A percentile compares a stretch with the other conserved stretches of the same genome.
These are phyloP conservation scores for Magnaporthiopsis rhizophila DNA, from an alignment of 2,329 filamentous ascomycete species.

Conservation along the genomic window DNA sequence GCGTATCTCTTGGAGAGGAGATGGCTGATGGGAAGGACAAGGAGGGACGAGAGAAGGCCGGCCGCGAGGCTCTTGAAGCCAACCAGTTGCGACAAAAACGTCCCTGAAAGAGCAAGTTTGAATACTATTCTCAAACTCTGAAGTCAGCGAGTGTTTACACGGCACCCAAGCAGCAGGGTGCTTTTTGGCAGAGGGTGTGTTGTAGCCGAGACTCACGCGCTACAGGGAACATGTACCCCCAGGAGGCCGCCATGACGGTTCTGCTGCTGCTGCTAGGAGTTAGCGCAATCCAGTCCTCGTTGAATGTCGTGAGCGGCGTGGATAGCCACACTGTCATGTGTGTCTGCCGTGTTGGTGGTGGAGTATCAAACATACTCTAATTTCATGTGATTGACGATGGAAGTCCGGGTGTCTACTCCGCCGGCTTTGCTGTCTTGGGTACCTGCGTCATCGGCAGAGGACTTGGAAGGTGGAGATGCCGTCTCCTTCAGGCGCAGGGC, in stretches of 20 bases:
- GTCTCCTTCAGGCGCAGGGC: constrained; percentile 26
- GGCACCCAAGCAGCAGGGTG: not conserved
- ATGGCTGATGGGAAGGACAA: constrained; percentile 22
- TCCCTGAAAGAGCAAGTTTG: constrained; percentile 24
- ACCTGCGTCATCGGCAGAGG: constrained; percentile 7
- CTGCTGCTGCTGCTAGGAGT: constrained; percentile 15
- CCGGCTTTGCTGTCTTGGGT: constrained; percentile 9
- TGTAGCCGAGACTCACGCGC: constrained; percentile 11
- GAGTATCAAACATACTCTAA: constrained; percentile 19
- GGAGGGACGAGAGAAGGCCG: constrained; percentile 19
- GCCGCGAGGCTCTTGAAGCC: constrained; percentile 24
- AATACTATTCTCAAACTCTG: constrained; percentile 13
- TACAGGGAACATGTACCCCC: constrained; percentile 25
- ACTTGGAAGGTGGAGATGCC: constrained; percentile 13
- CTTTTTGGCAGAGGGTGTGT: not conserved
- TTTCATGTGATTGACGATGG: constrained; percentile 28
- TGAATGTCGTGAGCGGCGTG: not conserved
- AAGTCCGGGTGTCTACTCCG: constrained; percentile 21
- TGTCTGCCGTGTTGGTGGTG: not conserved
- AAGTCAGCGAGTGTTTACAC: not conserved
- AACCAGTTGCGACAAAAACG: constrained; percentile 22
- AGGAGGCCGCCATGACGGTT: constrained; percentile 23
- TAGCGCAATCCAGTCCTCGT: constrained; percentile 1
- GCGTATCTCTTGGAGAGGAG: constrained; percentile 23
- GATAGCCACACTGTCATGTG: not conserved